Evolutionary conservation across 1,139 yeast genomes (phyloP), one percentile per base, ranked within the genome.

Genomic region (Hyphopichia pseudoburtonii): DNA sequence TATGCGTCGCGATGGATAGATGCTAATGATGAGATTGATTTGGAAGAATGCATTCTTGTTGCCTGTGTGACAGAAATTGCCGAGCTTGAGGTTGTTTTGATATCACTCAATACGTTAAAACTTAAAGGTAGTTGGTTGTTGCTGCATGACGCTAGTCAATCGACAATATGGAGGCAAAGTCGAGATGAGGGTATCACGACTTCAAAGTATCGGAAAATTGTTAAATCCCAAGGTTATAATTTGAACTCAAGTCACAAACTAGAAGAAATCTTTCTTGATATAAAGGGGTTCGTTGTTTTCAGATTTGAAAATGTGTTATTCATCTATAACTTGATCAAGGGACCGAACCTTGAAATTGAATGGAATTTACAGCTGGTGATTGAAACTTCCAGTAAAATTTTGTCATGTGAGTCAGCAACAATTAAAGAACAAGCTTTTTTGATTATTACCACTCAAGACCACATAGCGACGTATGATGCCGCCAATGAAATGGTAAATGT

Each of bases 81-180:
- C 12, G 41, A 40, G 3, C 27, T 58, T 4, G 51, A 51, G 16
- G 17, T 57, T 9, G 32, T 50, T 9, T 35, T 57, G 2, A 38
- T 58, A 4, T 52, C 57, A 2, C 43, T 54, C 11, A 41, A 46
- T 8, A 47, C 51, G 6, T 48, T 58, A 30, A 39, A 57, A 32
- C 41, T 56, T 2, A 38, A 46, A 4, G 42, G 47, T 24, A 38
- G 38, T 1, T 28, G 19, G 11, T 18, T 28, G 7, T 33, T 28
- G 16, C 36, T 27, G 14, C 32, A 19, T 7, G 10, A 3, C 7
- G 18, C 17, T n/a, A n/a, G n/a, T n/a, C n/a, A n/a, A 12, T 28
- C 8, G 11, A 18, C 14, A 35, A 30, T 24, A 22, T 42, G 44
- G 44, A 36, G 25, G 17, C 38, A 37, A 26, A 5, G n/a, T n/a